These are phyloP conservation scores for Vigna reflexopilosa DNA, from an alignment of 306 rosid genomes.

Conservation along the genomic window DNA sequence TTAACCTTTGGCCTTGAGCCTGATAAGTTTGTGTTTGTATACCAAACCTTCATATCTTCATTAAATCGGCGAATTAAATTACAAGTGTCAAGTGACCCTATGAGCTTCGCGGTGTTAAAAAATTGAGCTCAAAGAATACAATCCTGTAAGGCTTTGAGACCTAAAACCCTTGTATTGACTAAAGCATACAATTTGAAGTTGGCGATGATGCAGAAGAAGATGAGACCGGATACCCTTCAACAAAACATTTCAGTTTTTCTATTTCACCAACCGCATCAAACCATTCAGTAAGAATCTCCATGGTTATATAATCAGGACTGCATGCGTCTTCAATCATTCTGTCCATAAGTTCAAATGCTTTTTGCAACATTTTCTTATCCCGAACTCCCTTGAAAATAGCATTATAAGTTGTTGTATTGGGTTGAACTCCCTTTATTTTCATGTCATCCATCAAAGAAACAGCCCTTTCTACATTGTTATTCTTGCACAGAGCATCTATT, in stretches of 20 bases:
- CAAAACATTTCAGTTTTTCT: conserved; percentile 56
- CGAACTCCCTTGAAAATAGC: conserved; percentile 66
- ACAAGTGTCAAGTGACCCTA: not conserved
- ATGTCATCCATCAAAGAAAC: conserved; percentile 67
- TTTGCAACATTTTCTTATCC: conserved; percentile 54
- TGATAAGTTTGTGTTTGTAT: not conserved
- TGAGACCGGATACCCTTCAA: conserved; percentile 51
- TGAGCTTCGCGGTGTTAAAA: not conserved
- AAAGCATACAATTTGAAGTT: conserved; percentile 15
- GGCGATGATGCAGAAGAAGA: conserved; percentile 20
- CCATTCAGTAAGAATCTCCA: conserved; percentile 86
- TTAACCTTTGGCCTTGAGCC: conserved; percentile 50
- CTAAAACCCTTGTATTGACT: conserved; percentile 23
- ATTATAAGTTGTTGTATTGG: conserved; percentile 67
- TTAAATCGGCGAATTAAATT: not conserved
- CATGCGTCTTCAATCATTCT: conserved; percentile 71
- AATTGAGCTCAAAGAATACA: conserved; percentile 3
- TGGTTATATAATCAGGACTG: conserved; percentile 69
- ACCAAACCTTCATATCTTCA: not conserved
- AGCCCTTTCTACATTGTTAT: conserved; percentile 54
- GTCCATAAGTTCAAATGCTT: conserved; percentile 71
- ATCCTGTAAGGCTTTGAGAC: conserved; percentile 19
- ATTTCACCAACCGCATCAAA: conserved; percentile 62
- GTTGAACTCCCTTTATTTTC: conserved; percentile 63
- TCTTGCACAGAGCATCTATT: conserved; percentile 74